Base-by-base conservation (phyloP, 352 stramenopile genomes). In the Phytophthora pini region DNA sequence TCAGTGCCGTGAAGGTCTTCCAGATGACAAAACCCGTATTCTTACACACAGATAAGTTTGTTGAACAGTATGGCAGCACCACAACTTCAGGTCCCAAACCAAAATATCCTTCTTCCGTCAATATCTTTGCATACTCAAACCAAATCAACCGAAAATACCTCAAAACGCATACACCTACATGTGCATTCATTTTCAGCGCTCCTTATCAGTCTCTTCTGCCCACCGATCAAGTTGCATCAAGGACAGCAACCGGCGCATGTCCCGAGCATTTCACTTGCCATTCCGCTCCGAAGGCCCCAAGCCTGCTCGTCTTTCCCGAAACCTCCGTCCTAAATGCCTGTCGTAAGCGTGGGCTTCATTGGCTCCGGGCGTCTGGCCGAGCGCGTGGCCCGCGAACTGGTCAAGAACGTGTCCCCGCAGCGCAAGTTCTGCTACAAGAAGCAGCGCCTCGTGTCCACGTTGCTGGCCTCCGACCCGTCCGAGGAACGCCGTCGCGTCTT, bases 351-450 rank as follows among this genome's bases (percentile, higher is more conserved):
- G 36, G 83, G 83, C 24, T 90, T 92, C 72, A 87, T 92, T 59
- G 83, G 83, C 63, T 89, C 83, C 5, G 83, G 83, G 9, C 83
- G 74, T 4, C 58, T 92, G 39, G 83, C 83, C 22, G 83, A 92
- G 66, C 67, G 73, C 39, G 65, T 92, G 17, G 83, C 83, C n/a
- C 80, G 80, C 46, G 68, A 82, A 22, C 65, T 92, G 45, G 45
- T 92, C 41, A 84, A 84, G 66, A 82, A 87, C 56, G 80, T 92
- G 32, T 8, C 75, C 47, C 80, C 83, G 51, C 72, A 79, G 59
- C 77, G 78, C 51, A 80, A 80, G 45, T 92, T 92, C 68, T 81
- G 77, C 65, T 92, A 92, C 72, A 77, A 83, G 63, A 88, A 88
- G 55, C 83, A 92, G 68, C 77, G 80, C 0, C 80, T 92, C 39